phyloP scores from a whole-genome alignment of 2,329 filamentous ascomycete genomes.

The Trichoderma endophyticum region DNA sequence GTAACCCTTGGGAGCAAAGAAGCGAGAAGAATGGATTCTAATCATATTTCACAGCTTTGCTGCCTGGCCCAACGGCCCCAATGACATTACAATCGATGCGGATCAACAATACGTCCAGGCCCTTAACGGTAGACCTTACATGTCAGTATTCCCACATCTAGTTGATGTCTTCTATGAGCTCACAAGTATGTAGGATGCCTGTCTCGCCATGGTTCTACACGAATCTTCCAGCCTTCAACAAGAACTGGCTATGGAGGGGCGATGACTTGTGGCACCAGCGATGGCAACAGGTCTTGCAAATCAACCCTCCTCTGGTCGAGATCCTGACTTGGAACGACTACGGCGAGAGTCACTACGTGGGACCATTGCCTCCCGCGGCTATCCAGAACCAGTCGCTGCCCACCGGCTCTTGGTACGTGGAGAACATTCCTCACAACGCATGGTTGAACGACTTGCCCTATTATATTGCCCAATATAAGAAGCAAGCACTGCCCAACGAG shows the following conservation, averaged over 20 bases:
- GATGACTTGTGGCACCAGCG: conserved; percentile 58
- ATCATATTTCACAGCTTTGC: not conserved
- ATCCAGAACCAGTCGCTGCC: conserved; percentile 32
- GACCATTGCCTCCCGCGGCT: conserved; percentile 35
- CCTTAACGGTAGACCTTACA: too few species aligned
- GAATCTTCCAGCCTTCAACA: conserved; percentile 33
- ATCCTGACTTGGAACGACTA: conserved; percentile 49
- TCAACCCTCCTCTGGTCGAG: conserved; percentile 47
- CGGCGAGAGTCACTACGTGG: conserved; percentile 54
- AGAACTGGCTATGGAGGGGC: conserved; percentile 57
- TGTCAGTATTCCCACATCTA: too few species aligned
- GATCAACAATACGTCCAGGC: not conserved
- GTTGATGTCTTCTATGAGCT: too few species aligned
- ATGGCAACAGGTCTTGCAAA: conserved; percentile 47
- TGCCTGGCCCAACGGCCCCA: not conserved
- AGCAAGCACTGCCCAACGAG: conserved; percentile 1
- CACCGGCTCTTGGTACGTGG: conserved; percentile 47
- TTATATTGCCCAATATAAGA: conserved; percentile 35
- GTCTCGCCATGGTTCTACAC: not conserved
- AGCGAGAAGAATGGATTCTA: not conserved
- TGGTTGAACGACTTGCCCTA: conserved; percentile 26
- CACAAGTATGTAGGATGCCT: too few species aligned
- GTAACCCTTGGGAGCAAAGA: not conserved
- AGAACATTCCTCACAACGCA: conserved; percentile 37
- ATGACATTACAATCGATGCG: not conserved